Percentiles rank a stretch among this genome's conserved stretches.
Conservation (phyloP, 441 rosid species). For the Erodium trifolium region DNA sequence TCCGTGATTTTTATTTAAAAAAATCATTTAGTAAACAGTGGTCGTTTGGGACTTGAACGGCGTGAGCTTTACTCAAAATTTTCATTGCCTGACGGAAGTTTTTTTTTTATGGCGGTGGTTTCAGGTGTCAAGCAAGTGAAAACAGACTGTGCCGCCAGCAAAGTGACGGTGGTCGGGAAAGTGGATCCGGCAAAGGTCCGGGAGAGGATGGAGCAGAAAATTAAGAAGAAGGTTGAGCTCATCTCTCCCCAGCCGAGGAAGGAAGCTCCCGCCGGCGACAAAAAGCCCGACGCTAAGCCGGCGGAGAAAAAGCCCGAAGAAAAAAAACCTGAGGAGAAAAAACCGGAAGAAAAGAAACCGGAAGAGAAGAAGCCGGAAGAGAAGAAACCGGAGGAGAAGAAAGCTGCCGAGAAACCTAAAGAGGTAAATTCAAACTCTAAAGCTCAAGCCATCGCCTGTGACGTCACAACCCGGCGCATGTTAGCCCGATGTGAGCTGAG, state of each 20-base stretch:
- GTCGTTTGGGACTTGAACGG: no score
- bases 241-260: conserved; percentile 63
- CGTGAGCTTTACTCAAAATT: no score
- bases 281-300: conserved; percentile 34
- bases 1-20: no score
- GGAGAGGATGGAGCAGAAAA: conserved; percentile 46
- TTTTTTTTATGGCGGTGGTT: conserved; percentile 16
- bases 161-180: conserved; percentile 68
- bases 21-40: no score
- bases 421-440: not conserved
- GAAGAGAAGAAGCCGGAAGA: not conserved
- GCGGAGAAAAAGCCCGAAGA: conserved; percentile 37
- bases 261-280: conserved; percentile 42
- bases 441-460: not conserved
- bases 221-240: conserved; percentile 59
- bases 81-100: not conserved
- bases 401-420: not conserved
- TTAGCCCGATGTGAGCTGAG: conserved; percentile 16
- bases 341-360: conserved; percentile 34
- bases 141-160: conserved; percentile 43
- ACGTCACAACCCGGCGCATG: conserved; percentile 18
- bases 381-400: not conserved
- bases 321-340: conserved; percentile 48
- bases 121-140: conserved; percentile 66
- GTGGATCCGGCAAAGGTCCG: conserved; percentile 54